Conservation (phyloP, 352 stramenopile species). For the Phytophthora hybrid region DNA sequence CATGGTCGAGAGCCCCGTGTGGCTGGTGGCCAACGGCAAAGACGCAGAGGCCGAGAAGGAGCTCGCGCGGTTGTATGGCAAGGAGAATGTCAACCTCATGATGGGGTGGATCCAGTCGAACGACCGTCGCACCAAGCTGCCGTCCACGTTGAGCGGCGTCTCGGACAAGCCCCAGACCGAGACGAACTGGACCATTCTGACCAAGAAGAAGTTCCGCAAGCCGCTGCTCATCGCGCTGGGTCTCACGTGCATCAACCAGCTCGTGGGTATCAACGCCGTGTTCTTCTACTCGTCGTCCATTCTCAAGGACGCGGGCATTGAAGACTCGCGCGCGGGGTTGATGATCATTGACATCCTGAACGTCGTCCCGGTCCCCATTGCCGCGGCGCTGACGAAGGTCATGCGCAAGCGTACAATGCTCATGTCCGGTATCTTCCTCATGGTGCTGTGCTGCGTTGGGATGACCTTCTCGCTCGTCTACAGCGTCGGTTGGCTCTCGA, state of each 20-base stretch:
- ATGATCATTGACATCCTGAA: conserved; percentile 67
- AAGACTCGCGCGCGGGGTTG: conserved; percentile 54
- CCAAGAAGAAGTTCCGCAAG: conserved; percentile 39
- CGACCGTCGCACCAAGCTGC: conserved; percentile 33
- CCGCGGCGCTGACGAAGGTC: conserved; percentile 35
- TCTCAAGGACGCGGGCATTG: conserved; percentile 59
- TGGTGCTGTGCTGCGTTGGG: conserved; percentile 49
- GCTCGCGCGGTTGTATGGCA: conserved; percentile 43
- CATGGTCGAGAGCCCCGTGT: conserved; percentile 58
- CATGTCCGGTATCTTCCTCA: conserved; percentile 45
- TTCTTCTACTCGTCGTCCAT: conserved; percentile 76
- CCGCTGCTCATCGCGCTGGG: conserved; percentile 53
- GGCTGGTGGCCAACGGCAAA: conserved; percentile 48
- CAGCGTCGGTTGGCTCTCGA: conserved; percentile 43
- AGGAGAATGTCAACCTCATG: conserved; percentile 40
- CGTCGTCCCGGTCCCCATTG: conserved; percentile 47
- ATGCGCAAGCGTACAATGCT: conserved; percentile 57
- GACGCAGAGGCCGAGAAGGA: conserved; percentile 36
- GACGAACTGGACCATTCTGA: conserved; percentile 30
- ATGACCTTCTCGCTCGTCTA: conserved; percentile 55
- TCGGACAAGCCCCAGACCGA: conserved; percentile 20
- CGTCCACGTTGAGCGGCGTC: conserved; percentile 24
- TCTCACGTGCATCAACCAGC: conserved; percentile 59
- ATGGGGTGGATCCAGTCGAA: conserved; percentile 44
- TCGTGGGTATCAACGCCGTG: conserved; percentile 71